A percentile compares a stretch with the other conserved stretches of the same genome.
phyloP scores from a whole-genome alignment of 371 early-diverging fungal genomes.

The Paramicrosporidium saccamoebae region DNA sequence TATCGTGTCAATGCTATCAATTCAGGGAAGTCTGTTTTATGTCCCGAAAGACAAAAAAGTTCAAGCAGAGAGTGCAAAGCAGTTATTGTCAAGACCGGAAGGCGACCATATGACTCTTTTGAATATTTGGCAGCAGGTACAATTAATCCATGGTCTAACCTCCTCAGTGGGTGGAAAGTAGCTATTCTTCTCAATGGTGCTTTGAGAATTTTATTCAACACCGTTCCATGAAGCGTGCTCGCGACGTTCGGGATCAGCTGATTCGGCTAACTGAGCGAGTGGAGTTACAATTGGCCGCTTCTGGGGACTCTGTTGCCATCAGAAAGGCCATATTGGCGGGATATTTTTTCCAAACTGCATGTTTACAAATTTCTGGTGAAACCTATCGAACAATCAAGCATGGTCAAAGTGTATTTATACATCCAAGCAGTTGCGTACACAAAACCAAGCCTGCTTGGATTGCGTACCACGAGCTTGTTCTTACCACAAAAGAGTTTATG shows the following conservation, averaged over 20 bases:
- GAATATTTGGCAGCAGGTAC: slow-evolving; percentile 59
- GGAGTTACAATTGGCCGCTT: slow-evolving; percentile 27
- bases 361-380: slow-evolving; percentile 44
- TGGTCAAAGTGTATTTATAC: slow-evolving; percentile 59
- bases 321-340: slow-evolving; percentile 56
- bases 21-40: slow-evolving; percentile 63
- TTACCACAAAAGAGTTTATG: slow-evolving; percentile 80
- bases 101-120: slow-evolving; percentile 77
- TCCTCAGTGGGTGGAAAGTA: slow-evolving; percentile 79
- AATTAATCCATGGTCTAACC: too few relatives aligned
- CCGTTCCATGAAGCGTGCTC: slow-evolving; percentile 53
- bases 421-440: slow-evolving; percentile 51
- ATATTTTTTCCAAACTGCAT: slow-evolving; percentile 71
- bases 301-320: slow-evolving; percentile 6
- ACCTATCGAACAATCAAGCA: slow-evolving; percentile 68
- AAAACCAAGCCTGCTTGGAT: slow-evolving; percentile 40
- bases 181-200: slow-evolving; percentile 76
- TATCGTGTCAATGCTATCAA: slow-evolving; percentile 58
- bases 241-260: slow-evolving; percentile 77
- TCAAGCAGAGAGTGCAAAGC: slow-evolving; percentile 69
- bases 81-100: slow-evolving; percentile 15
- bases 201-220: slow-evolving; percentile 80
- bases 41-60: slow-evolving; percentile 74
- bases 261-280: slow-evolving; percentile 65
- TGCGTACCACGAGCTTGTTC: slow-evolving; percentile 64